Percentiles rank a stretch among this genome's conserved stretches.
Evolutionary conservation across 164 flowering plant species (phyloP).

Genomic region (Amborella trichopoda): DNA sequence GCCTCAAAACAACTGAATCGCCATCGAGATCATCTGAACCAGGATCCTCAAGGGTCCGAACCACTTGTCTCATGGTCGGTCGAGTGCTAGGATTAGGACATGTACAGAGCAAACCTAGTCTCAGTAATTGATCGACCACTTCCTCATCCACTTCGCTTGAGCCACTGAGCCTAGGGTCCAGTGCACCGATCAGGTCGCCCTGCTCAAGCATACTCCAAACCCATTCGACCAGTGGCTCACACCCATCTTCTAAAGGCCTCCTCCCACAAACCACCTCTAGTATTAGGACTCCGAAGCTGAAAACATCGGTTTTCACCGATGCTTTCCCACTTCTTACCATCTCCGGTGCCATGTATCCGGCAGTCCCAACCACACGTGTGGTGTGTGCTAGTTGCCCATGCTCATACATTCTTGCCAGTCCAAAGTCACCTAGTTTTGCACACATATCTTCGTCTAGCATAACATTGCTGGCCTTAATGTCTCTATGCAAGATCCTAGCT

Average conservation of each 20-base stretch:
- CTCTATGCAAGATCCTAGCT: conserved; percentile 7
- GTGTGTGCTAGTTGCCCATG: conserved; percentile 8
- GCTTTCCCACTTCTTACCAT: conserved; percentile 4
- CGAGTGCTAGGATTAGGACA: too few relatives aligned
- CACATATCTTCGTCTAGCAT: conserved; percentile 4
- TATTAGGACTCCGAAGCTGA: conserved; percentile 2
- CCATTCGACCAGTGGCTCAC: too few relatives aligned
- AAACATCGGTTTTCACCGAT: not conserved
- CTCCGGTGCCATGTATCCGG: conserved; percentile 13
- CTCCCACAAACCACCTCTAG: conserved; percentile 11
- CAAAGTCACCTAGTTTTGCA: conserved; percentile 7
- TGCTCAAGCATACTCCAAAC: too few relatives aligned
- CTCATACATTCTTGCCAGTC: conserved; percentile 8
- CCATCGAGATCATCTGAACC: too few relatives aligned
- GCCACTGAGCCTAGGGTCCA: too few relatives aligned
- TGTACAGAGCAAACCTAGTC: too few relatives aligned
- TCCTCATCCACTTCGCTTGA: too few relatives aligned
- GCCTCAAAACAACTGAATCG: too few relatives aligned
- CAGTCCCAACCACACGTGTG: conserved; percentile 6
- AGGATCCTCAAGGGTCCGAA: too few relatives aligned
- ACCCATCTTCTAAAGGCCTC: conserved; percentile 7
- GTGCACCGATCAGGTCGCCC: too few relatives aligned
- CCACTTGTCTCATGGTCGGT: too few relatives aligned
- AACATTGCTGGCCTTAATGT: conserved; percentile 10
- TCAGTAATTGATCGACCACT: too few relatives aligned